phyloP scores from a whole-genome alignment of 2,329 filamentous ascomycete species.

The Diaporthe eres region DNA sequence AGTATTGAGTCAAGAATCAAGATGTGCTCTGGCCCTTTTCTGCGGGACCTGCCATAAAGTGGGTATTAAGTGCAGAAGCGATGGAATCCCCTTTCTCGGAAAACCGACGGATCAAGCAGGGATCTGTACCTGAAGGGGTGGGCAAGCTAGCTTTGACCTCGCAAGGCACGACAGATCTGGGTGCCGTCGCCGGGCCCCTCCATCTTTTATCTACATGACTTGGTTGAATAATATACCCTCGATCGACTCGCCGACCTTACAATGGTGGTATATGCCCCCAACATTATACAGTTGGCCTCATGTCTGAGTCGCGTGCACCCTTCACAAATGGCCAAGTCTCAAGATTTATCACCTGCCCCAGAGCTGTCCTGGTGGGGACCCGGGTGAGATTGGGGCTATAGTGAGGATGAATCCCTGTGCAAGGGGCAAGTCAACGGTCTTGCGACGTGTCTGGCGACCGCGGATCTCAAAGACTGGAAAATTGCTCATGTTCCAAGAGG shows the following conservation, averaged over 20 bases:
- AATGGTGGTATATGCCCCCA: background rate
- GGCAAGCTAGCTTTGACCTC: background rate
- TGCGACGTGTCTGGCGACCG: background rate
- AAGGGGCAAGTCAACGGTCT: background rate
- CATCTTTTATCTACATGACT: slow-evolving; percentile 11
- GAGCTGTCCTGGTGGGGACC: background rate
- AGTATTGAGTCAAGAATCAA: slow-evolving; percentile 12
- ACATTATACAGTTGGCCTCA: background rate
- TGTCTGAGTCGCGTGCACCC: background rate
- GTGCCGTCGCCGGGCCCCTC: background rate
- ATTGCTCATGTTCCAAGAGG: background rate
- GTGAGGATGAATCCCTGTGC: background rate
- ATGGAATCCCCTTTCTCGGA: background rate
- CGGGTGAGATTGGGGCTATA: background rate
- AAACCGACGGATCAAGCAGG: background rate
- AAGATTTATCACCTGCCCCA: no score
- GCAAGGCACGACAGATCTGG: slow-evolving; percentile 33
- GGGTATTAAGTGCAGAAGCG: background rate
- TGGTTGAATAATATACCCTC: background rate
- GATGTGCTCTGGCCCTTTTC: slow-evolving; percentile 11
- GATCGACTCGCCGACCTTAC: background rate
- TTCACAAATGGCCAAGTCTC: background rate
- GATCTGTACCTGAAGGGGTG: slow-evolving; percentile 12
- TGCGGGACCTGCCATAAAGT: background rate
- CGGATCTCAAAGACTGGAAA: background rate